These are phyloP conservation scores for Komagataella kurtzmanii DNA, from an alignment of 805 yeast genomes.

Conservation along the genomic window DNA sequence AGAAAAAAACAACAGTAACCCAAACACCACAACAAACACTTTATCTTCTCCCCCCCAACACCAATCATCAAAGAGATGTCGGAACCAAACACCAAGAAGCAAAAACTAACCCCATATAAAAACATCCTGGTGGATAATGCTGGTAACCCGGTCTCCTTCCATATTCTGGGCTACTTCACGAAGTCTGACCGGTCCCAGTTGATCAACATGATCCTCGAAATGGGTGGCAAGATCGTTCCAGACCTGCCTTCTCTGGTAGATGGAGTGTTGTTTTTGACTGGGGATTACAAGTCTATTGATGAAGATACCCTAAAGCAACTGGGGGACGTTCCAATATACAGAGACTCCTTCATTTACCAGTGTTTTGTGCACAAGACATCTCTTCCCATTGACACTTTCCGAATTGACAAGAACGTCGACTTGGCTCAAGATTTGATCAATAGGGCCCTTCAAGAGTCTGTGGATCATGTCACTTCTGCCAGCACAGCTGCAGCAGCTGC, in stretches of 20 bases:
- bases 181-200: neutral
- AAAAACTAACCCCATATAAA: neutral
- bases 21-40: neutral
- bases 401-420: neutral
- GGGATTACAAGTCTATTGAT: neutral
- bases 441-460: neutral
- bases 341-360: neutral
- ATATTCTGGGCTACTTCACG: neutral
- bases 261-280: neutral
- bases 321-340: neutral
- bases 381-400: neutral
- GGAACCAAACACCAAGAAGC: neutral
- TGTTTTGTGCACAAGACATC: neutral
- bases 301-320: neutral
- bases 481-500: constrained; percentile 1
- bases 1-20: neutral
- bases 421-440: neutral
- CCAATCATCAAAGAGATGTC: neutral
- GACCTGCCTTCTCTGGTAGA: neutral
- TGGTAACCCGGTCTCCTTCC: neutral
- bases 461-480: neutral
- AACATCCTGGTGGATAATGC: neutral
- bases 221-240: neutral
- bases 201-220: neutral
- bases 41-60: neutral